phyloP scores from a whole-genome alignment of 2,329 filamentous ascomycete genomes.

The Harringtonia aguacate region DNA sequence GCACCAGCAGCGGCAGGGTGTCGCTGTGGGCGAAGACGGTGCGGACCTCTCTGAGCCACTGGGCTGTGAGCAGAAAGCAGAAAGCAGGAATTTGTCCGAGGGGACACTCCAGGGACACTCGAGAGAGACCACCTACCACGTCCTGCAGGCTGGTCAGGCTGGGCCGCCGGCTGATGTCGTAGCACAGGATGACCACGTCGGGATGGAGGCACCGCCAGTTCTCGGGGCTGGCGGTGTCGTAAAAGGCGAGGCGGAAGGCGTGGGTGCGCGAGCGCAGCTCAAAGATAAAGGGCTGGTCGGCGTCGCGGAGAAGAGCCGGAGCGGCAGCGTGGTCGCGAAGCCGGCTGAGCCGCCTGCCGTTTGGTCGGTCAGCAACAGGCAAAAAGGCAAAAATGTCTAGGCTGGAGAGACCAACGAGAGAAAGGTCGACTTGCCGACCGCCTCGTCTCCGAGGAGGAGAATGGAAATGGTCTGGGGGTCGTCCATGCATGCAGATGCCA shows the following conservation, averaged over 20 bases:
- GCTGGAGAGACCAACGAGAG: conserved; percentile 38
- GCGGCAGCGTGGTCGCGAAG: conserved; percentile 25
- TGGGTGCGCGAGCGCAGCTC: conserved; percentile 36
- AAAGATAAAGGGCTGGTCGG: conserved; percentile 51
- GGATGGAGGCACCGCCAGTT: conserved; percentile 49
- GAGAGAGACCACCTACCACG: conserved; percentile 34
- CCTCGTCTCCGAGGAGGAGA: conserved; percentile 46
- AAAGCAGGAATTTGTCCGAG: background rate
- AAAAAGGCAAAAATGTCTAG: conserved; percentile 2
- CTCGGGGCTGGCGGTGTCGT: conserved; percentile 47
- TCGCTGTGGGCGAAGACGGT: conserved; percentile 34
- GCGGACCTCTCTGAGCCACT: conserved; percentile 50
- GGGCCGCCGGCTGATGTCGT: conserved; percentile 47
- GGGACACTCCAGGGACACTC: too few species aligned
- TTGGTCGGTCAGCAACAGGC: background rate
- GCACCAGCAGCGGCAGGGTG: conserved; percentile 40
- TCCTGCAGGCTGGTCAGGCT: conserved; percentile 48
- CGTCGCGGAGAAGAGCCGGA: conserved; percentile 42
- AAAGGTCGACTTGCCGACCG: conserved; percentile 51
- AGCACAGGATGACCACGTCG: conserved; percentile 49
- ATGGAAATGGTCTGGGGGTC: conserved; percentile 24
- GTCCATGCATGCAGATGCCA: too few species aligned
- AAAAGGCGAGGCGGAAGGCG: conserved; percentile 45
- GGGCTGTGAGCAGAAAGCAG: background rate
- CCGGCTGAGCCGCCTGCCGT: too few species aligned